Evolutionary conservation across 164 flowering plant genomes (phyloP).

Genomic region (Vitis rotundifolia): DNA sequence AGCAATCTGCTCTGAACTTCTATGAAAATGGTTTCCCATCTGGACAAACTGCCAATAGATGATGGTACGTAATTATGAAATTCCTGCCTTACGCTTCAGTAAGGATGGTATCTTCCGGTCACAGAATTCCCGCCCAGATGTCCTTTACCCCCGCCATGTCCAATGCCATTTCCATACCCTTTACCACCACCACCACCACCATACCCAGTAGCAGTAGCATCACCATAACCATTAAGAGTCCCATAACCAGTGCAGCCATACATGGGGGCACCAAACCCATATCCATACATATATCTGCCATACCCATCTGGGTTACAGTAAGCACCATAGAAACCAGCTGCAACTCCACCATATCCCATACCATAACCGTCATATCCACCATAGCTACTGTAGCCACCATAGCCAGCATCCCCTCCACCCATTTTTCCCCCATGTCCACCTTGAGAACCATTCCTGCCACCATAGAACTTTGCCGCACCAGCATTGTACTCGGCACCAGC

Average conservation of each 20-base stretch:
- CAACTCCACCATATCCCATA: slow-evolving; percentile 34
- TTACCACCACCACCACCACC: slow-evolving; percentile 28
- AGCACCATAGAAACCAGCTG: slow-evolving; percentile 35
- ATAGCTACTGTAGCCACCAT: slow-evolving; percentile 28
- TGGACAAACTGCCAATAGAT: not conserved
- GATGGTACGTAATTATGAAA: not conserved
- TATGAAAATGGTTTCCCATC: not conserved
- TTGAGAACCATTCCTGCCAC: slow-evolving; percentile 29
- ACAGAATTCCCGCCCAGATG: slow-evolving; percentile 28
- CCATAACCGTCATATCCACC: slow-evolving; percentile 33
- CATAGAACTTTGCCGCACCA: slow-evolving; percentile 26
- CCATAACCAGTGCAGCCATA: slow-evolving; percentile 37
- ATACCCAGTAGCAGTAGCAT: slow-evolving; percentile 12
- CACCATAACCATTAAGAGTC: slow-evolving; percentile 33
- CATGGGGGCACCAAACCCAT: slow-evolving; percentile 53
- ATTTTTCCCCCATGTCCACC: slow-evolving; percentile 28
- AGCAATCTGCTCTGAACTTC: no score
- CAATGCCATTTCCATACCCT: slow-evolving; percentile 22
- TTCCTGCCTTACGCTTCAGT: slow-evolving; percentile 14
- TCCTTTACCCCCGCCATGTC: slow-evolving; percentile 28
- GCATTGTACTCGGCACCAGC: slow-evolving; percentile 40
- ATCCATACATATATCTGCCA: slow-evolving; percentile 45
- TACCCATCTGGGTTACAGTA: slow-evolving; percentile 16
- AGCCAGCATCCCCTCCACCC: slow-evolving; percentile 18
- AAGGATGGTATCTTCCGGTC: slow-evolving; percentile 49